Conservation (phyloP, 1,284 basidiomycete species). For the Ganoderma multipileum region DNA sequence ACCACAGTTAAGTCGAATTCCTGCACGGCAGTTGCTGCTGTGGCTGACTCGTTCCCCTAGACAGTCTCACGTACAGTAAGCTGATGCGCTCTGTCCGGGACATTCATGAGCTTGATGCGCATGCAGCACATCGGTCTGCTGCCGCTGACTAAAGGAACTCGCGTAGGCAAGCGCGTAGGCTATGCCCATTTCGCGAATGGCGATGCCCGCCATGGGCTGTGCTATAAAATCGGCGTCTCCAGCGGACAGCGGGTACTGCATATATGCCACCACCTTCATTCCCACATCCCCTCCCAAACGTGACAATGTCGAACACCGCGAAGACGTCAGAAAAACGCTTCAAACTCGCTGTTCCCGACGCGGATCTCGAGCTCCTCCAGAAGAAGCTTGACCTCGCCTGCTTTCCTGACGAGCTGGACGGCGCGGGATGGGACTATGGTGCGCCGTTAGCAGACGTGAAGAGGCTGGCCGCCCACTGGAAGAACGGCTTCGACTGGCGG, state of each 20-base stretch:
- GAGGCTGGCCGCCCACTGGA: conserved; percentile 48
- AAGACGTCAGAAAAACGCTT: conserved; percentile 23
- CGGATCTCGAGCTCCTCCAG: conserved; percentile 23
- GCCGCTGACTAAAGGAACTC: background rate
- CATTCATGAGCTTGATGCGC: background rate
- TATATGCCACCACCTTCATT: background rate
- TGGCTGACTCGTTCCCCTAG: background rate
- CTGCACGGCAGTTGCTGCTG: no score
- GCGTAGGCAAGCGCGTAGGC: no score
- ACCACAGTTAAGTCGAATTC: no score
- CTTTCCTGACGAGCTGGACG: conserved; percentile 51
- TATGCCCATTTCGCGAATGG: background rate
- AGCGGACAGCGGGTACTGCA: background rate
- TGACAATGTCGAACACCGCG: background rate
- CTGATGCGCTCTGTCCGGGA: background rate
- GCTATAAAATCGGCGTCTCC: background rate
- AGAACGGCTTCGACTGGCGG: conserved; percentile 50
- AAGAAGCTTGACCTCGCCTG: conserved; percentile 29
- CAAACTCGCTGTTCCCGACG: conserved; percentile 22
- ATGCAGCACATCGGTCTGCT: background rate
- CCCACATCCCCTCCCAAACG: background rate
- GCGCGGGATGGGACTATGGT: conserved; percentile 47
- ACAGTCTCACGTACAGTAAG: no score
- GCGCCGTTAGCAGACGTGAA: conserved; percentile 46
- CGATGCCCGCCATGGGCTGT: no score